These are phyloP conservation scores for Trichosporon inkin DNA, from an alignment of 1,284 basidiomycete genomes.

Conservation along the genomic window DNA sequence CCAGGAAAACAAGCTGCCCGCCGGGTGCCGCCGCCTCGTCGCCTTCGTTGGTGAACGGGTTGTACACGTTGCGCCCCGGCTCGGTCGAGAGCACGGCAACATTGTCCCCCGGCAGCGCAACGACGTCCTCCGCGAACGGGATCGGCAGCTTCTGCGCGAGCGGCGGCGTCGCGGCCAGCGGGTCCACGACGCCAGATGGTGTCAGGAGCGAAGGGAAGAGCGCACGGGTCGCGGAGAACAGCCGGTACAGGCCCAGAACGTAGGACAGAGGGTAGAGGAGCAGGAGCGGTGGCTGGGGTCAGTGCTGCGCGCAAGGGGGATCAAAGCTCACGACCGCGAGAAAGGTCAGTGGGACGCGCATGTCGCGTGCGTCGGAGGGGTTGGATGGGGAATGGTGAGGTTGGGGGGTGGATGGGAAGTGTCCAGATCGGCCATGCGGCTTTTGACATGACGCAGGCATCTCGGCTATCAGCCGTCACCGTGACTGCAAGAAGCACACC, in stretches of 20 bases:
- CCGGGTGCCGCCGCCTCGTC: not conserved
- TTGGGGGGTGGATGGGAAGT: too few species aligned
- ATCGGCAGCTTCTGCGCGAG: not conserved
- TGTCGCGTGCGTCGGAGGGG: not conserved
- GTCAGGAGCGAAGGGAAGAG: not conserved
- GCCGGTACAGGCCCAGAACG: not conserved
- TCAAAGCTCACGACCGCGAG: not conserved
- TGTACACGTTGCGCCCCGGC: constrained; percentile 7
- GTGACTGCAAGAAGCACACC: too few species aligned
- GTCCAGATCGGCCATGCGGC: too few species aligned
- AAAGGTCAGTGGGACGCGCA: not conserved
- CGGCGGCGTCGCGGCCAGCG: not conserved
- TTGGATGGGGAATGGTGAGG: too few species aligned
- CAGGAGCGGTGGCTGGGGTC: constrained; percentile 16
- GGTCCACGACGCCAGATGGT: not conserved
- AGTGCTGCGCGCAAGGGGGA: not conserved
- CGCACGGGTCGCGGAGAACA: not conserved
- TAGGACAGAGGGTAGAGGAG: constrained; percentile 15
- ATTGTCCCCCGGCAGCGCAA: not conserved
- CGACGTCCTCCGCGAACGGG: constrained; percentile 11
- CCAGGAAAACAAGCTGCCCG: constrained; percentile 1
- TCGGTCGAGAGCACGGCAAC: constrained; percentile 12
- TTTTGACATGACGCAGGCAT: too few species aligned
- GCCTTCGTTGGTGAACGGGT: constrained; percentile 10
- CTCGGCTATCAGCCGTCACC: too few species aligned